Base-by-base conservation (phyloP, 2,329 filamentous ascomycete species). In the Scopulariopsis brevicaulis region DNA sequence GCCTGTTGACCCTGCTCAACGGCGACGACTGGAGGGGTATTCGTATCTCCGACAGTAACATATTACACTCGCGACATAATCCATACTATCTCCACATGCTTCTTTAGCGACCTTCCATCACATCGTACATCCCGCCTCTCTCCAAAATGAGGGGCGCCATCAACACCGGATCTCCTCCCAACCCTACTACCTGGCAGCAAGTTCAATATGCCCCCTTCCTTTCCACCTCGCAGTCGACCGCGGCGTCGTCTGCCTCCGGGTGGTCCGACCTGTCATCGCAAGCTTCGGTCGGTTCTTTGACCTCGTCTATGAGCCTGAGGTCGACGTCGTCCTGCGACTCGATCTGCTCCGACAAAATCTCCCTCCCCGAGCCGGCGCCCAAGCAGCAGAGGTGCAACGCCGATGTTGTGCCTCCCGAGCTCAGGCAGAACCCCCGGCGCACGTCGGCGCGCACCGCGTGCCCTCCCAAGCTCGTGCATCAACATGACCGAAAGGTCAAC, bases 401-500 rank as follows among this genome's bases (percentile, higher is more conserved):
- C 58, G 72, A 74, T 54, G 71, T 79, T 59, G 73, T 86, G 52
- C 78, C 85, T 40, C 70, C 76, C 56, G 82, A 86, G 65, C 75
- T 85, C 66, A 83, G 86, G 62, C 84, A 85, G 66, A 83, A 87
- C 63, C 82, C 83, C 11, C 77, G 82, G 60, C 78, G 80, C 62
- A 82, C 79, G 55, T 76, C 74, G 62, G 80, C 53, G 25, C 52
- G 57, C 25, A 32, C 52, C 8, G 53, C 37, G 8, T 79, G 81
- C 65, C 87, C 89, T 65, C 90, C 93, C 55, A 75, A 86, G 59
- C 81, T 96, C 63, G 80, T 92, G 62, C 87, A 92, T 67, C 92
- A 96, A 77, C 84, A 85, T 68, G 91, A 96, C 74, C 89, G 92
- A 69, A 96, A 96, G 79, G 83, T 90, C 69, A 92, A 88, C 73